Base-by-base conservation (phyloP, 257 asterid species). In the Datura wrightii region DNA sequence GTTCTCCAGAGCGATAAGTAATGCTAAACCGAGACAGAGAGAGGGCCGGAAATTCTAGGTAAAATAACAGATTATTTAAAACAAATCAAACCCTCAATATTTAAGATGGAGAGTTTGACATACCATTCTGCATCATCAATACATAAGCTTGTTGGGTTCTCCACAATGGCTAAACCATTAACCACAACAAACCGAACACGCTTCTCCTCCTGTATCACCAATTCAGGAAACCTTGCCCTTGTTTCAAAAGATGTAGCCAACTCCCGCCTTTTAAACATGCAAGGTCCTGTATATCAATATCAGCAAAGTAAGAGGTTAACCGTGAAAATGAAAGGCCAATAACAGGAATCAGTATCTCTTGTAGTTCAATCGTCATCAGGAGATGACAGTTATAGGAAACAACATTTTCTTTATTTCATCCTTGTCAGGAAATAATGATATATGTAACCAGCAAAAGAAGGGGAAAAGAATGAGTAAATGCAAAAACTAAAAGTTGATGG, bases 151-250 rank as follows among this genome's bases (percentile, higher is more conserved):
- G 94, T 79, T 84, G 99, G 99, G 83, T 93, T 97, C 70, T 95
- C 99, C 85, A 91, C 90, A 42, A 97, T 94, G 74, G 93, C 83
- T 85, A 97, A 90, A 84, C 99, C 99, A 89, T 97, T 96, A 83
- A 97, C 97, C 89, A 95, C 99, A 67, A 97, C 99, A 71, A 97
- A 97, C 53, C 98, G 98, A 85, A 97, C 97, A 82, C 98, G 99
- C 88, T 95, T 97, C 89, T 95, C 98, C 88, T 97, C 98, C 84
- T 97, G 99, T 88, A 94, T 90, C 80, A 97, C 99, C 84, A 97
- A 86, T 90, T 97, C 99, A 7, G 99, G 99, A 86, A 97, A 97
- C 87, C 94, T 94, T 42, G 98, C 94, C 86, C 98, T 92, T 83
- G 99, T 97, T 89, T 97, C 99, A 72, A 89, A 91, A 39, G 99